phyloP scores from a whole-genome alignment of 2,329 filamentous ascomycete genomes.

The Podosphaera fusca region DNA sequence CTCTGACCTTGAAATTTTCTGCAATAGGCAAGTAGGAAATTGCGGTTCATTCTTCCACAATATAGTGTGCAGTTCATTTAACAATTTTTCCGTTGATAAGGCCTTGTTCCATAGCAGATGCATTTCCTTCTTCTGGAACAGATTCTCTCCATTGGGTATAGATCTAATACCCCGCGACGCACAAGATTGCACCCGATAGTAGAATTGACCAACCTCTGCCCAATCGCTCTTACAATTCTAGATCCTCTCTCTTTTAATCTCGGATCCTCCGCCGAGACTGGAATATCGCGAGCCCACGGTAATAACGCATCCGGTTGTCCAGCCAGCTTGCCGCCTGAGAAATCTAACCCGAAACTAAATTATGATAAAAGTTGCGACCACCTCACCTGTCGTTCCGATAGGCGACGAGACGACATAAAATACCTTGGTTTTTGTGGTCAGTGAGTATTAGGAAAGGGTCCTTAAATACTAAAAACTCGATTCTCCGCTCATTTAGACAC shows the following conservation, averaged over 20 bases:
- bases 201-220: neutral
- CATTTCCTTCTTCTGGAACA: neutral
- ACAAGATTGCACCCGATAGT: neutral
- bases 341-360: neutral
- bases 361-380: neutral
- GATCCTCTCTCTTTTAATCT: neutral
- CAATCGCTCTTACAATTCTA: too few species aligned
- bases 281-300: neutral
- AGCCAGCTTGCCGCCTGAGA: neutral
- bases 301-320: neutral
- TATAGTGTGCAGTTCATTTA: neutral
- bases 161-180: neutral
- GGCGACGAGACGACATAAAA: conserved; percentile 1
- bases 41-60: neutral
- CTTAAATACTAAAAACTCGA: neutral
- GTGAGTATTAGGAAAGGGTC: neutral
- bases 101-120: neutral
- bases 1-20: neutral
- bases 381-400: neutral
- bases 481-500: conserved; percentile 3
- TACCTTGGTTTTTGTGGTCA: conserved; percentile 3
- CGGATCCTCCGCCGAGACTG: neutral
- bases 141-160: neutral
- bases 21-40: neutral
- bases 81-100: neutral